Base-by-base conservation (phyloP, 208 protist genomes). In the Acanthamoeba triangularis region DNA sequence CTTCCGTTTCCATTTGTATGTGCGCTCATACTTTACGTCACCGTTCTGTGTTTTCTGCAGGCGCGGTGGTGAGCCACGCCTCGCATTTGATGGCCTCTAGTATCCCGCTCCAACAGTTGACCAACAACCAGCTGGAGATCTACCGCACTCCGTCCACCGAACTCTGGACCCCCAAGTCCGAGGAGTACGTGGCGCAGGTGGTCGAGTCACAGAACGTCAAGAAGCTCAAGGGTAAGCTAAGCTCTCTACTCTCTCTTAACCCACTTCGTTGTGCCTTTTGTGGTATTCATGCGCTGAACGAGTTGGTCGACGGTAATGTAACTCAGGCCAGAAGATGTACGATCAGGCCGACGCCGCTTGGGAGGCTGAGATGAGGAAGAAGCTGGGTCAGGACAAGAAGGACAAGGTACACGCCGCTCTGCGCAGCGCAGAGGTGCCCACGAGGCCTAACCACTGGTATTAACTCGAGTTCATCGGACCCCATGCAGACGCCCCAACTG, bases 311-410 rank as follows among this genome's bases (percentile, higher is more conserved):
- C n/a, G n/a, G n/a, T n/a, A n/a, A n/a, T 11, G 20, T 28, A 37
- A 16, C 33, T 20, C 88, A 93, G 88, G 67, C 28, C 90, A 94
- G 37, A 52, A 63, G 47, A 94, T 94, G 90, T 94, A 94, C 69
- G 67, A 80, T n/a, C 65, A 94, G 25, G 90, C 90, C 30, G 90
- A 94, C 49, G 65, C 28, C n/a, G 65, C 47, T n/a, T 94, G 90
- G 90, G 90, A 94, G 37, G 90, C 90, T n/a, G 65, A 94, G 56
- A 63, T 94, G 59, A 94, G 63, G 49, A 94, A 94, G 90, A 80
- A 74, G 69, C 35, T 94, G 63, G 90, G 59, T 3, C 85, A 94
- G 56, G 90, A 74, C 28, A 94, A 94, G 90, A n/a, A 94, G 88
- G 88, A 44, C 23, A 52, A 18, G 7, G 7, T 30, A 65, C 59